Conservation (phyloP, 306 rosid species). For the Astragalus glycyphyllos region DNA sequence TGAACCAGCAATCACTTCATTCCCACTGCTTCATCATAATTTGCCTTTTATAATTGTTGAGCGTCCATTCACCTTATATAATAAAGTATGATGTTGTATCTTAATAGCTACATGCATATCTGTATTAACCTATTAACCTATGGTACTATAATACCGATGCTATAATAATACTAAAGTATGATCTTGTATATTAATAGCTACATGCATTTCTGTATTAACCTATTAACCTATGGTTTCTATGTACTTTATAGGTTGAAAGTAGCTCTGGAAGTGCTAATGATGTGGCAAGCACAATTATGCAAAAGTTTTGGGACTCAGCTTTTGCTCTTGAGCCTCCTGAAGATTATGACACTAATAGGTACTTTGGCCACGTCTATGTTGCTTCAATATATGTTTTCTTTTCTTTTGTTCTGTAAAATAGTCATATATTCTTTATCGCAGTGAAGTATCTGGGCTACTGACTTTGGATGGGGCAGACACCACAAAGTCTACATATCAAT, state of each 20-base stretch:
- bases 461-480: constrained; percentile 74
- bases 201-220: not conserved
- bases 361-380: constrained; percentile 37
- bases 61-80: constrained; percentile 6
- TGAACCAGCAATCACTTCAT: not conserved
- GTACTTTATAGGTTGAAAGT: constrained; percentile 71
- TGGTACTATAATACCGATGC: no score
- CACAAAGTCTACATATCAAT: constrained; percentile 66
- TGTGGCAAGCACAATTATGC: constrained; percentile 85
- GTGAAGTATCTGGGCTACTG: constrained; percentile 78
- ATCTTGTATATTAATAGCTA: constrained; percentile 24
- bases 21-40: constrained; percentile 5
- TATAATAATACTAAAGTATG: constrained; percentile 19
- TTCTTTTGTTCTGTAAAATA: constrained; percentile 38
- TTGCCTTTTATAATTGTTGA: constrained; percentile 9
- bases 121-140: constrained; percentile 7
- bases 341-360: constrained; percentile 84
- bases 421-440: constrained; percentile 54
- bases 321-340: constrained; percentile 90
- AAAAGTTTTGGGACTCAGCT: constrained; percentile 98
- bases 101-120: constrained; percentile 7
- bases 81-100: constrained; percentile 19
- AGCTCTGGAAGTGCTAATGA: constrained; percentile 75
- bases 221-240: constrained; percentile 27
- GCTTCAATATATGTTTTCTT: constrained; percentile 26